Evolutionary conservation across 257 asterid genomes (phyloP).

Genomic region (Solanum peruvianum): DNA sequence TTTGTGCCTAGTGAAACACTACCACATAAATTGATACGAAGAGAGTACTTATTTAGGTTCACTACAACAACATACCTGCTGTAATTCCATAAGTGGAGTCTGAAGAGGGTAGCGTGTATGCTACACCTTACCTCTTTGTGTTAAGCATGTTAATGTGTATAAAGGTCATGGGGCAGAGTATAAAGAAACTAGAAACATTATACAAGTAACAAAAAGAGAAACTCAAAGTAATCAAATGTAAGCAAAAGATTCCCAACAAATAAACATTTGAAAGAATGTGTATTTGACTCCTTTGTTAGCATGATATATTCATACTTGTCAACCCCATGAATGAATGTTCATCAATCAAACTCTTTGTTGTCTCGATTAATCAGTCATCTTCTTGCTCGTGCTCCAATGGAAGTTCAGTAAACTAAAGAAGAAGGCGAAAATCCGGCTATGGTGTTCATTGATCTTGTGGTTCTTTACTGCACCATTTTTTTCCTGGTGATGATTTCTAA

Average conservation of each 20-base stretch:
- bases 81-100: too few relatives aligned
- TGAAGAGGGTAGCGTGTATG: too few relatives aligned
- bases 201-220: neutral
- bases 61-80: too few relatives aligned
- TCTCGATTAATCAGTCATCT: neutral
- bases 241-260: neutral
- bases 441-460: neutral
- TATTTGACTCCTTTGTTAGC: neutral
- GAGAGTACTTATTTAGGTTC: too few relatives aligned
- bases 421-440: neutral
- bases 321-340: neutral
- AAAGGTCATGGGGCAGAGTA: too few relatives aligned
- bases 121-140: neutral
- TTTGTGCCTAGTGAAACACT: neutral
- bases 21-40: neutral
- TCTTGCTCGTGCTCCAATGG: neutral
- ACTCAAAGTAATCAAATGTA: neutral
- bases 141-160: too few relatives aligned
- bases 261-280: neutral
- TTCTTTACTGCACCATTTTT: neutral
- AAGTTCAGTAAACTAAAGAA: neutral
- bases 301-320: neutral
- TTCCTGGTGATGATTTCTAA: neutral
- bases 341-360: neutral
- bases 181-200: neutral